Percentiles rank a stretch among this genome's conserved stretches.
These are phyloP conservation scores for Pezicula radicicola DNA, from an alignment of 2,329 filamentous ascomycete species.

Conservation along the genomic window DNA sequence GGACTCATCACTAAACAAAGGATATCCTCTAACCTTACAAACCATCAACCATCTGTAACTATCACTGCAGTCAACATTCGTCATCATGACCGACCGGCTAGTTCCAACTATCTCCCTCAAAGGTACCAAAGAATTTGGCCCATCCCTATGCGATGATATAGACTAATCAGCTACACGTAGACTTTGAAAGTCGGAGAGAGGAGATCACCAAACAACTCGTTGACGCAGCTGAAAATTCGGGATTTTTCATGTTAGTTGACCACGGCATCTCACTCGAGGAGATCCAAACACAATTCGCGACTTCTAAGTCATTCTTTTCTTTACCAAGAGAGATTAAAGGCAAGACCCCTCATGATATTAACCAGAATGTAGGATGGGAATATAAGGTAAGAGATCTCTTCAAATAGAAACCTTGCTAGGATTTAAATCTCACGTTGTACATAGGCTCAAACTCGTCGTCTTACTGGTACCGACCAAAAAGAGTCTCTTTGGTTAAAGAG, in stretches of 20 bases:
- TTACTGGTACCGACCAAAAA: background rate
- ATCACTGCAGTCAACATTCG: too few species aligned
- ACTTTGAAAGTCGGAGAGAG: conserved; percentile 35
- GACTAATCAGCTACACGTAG: background rate
- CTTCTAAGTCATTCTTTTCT: conserved; percentile 43
- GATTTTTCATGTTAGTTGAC: conserved; percentile 53
- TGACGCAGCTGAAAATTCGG: conserved; percentile 49
- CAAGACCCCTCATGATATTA: conserved; percentile 34
- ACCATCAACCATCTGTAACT: too few species aligned
- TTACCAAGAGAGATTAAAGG: conserved; percentile 43
- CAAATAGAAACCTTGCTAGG: background rate
- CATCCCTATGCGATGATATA: background rate
- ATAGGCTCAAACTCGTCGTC: background rate
- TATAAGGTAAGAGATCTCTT: background rate
- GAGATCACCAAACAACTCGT: conserved; percentile 48
- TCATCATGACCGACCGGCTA: background rate
- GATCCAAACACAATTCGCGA: conserved; percentile 34
- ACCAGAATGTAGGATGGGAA: background rate
- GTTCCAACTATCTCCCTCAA: background rate
- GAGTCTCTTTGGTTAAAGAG: background rate
- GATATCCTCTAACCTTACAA: too few species aligned
- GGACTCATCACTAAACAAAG: too few species aligned
- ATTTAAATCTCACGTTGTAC: background rate
- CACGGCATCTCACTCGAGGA: conserved; percentile 38
- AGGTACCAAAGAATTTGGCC: background rate